Evolutionary conservation across 169 alveolate genomes (phyloP), one percentile per base, ranked within the genome.

Genomic region (Plasmodium gonderi): DNA sequence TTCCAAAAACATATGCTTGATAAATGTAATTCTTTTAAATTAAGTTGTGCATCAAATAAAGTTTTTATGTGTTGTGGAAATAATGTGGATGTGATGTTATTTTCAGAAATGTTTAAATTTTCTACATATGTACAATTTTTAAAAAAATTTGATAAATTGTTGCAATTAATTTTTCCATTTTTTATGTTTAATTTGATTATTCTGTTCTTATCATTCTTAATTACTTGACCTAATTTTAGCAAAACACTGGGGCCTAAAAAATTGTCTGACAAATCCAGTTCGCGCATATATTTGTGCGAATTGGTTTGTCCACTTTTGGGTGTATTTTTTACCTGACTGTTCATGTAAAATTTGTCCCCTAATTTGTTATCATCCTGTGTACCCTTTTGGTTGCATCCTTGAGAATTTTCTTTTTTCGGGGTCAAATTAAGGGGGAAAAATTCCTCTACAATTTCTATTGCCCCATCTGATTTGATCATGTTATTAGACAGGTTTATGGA

Each of bases 261-360:
- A 33, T 82, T 82, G 42, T 82, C 83, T 4, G 92, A 82, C 38
- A 82, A 29, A 29, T 82, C 92, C 20, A 82, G 8, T 68, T 82
- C 92, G 23, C 60, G 64, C 14, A 51, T 14, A 40, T 79, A 12
- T n/a, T 60, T 60, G 38, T 77, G 29, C 26, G 17, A 29, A 42
- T 77, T 77, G 26, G 17, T 42, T 40, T 64, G n/a, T 14, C 72
- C 6, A 60, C 23, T 60, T 17, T 64, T 12, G 11, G 47, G 49
- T 72, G 11, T 29, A 72, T 36, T 72, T 72, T 72, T 72, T 72
- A 14, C 51, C 45, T 36, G 47, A 72, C 51, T 72, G 60, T 77
- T 77, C 67, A 26, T 47, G 60, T 40, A 36, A 38, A 40, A 45
- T 17, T 60, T 60, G 36, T 12, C 12, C 38, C 20, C 5, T 42